A percentile compares a stretch with the other conserved stretches of the same genome.
Evolutionary conservation across 495 filamentous ascomycete genomes (phyloP).

Genomic region (Cetradonia linearis): DNA sequence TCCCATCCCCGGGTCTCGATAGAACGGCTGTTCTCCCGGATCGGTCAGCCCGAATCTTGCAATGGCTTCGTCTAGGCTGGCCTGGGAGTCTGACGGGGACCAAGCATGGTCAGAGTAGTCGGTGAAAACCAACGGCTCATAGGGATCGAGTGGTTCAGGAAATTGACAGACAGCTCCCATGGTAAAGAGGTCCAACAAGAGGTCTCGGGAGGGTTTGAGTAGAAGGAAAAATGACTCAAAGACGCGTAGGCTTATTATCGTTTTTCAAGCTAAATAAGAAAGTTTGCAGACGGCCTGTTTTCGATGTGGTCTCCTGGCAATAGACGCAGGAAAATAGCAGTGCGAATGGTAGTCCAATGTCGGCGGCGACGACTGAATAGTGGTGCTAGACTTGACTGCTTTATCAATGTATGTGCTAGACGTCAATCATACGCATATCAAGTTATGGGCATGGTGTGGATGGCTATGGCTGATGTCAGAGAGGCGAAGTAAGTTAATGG

Average conservation of each 20-base stretch:
- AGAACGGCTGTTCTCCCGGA: conserved; percentile 1
- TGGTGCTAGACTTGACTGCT: not conserved
- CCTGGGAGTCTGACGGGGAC: conserved; percentile 6
- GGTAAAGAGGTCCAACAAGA: not conserved
- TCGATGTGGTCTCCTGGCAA: not conserved
- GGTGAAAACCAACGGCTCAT: conserved; percentile 5
- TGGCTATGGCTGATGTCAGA: not conserved
- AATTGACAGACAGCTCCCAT: conserved; percentile 12
- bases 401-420: conserved; percentile 5
- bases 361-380: not conserved
- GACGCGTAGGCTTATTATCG: not conserved
- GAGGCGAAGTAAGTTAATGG: conserved; percentile 16
- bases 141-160: conserved; percentile 3
- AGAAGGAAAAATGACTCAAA: conserved; percentile 3
- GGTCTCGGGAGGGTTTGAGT: not conserved
- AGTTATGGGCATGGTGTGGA: not conserved
- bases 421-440: not conserved
- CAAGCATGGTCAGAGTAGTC: not conserved
- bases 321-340: not conserved
- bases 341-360: conserved; percentile 5
- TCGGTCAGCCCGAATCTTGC: not conserved
- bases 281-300: not conserved
- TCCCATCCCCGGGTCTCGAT: conserved; percentile 1
- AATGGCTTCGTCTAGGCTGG: not conserved
- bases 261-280: not conserved